Evolutionary conservation across 495 filamentous ascomycete species (phyloP).

Genomic region (Polyplosphaeria fusca): DNA sequence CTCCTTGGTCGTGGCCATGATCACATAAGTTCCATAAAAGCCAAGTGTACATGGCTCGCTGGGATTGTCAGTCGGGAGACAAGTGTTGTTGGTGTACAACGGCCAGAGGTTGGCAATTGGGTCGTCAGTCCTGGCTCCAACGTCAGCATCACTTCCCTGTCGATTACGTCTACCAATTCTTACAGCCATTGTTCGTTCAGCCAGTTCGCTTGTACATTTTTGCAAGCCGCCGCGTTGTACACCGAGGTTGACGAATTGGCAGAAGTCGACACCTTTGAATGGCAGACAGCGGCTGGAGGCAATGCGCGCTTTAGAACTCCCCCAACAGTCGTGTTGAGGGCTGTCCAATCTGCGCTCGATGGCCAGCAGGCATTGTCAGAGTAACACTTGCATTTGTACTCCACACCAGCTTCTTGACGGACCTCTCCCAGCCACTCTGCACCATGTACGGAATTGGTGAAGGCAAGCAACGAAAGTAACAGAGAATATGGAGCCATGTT

Average conservation of each 20-base stretch:
- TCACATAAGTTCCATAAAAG: constrained; percentile 26
- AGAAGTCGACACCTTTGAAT: constrained; percentile 4
- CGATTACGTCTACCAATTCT: background rate
- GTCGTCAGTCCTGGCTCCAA: constrained; percentile 14
- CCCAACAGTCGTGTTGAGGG: constrained; percentile 25
- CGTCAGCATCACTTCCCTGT: background rate
- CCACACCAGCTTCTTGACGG: constrained; percentile 1
- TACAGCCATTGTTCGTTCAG: constrained; percentile 24
- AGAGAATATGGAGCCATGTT: constrained; percentile 18
- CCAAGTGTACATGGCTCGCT: constrained; percentile 21
- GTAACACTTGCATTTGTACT: constrained; percentile 31
- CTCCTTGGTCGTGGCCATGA: constrained; percentile 27
- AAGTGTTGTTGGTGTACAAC: constrained; percentile 31
- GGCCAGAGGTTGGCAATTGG: constrained; percentile 26
- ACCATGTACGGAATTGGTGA: constrained; percentile 3
- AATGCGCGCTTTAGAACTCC: constrained; percentile 17
- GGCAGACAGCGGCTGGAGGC: constrained; percentile 23
- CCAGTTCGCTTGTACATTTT: constrained; percentile 21
- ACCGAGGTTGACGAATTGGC: background rate
- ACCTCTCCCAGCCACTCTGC: constrained; percentile 21
- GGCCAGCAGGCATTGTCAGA: constrained; percentile 28
- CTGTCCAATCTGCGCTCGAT: constrained; percentile 7
- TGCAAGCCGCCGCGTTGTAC: constrained; percentile 19
- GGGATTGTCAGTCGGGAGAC: constrained; percentile 18
- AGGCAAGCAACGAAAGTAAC: constrained; percentile 17